These are phyloP conservation scores for Pichia rugopelliculosa DNA, from an alignment of 805 yeast species.

Conservation along the genomic window DNA sequence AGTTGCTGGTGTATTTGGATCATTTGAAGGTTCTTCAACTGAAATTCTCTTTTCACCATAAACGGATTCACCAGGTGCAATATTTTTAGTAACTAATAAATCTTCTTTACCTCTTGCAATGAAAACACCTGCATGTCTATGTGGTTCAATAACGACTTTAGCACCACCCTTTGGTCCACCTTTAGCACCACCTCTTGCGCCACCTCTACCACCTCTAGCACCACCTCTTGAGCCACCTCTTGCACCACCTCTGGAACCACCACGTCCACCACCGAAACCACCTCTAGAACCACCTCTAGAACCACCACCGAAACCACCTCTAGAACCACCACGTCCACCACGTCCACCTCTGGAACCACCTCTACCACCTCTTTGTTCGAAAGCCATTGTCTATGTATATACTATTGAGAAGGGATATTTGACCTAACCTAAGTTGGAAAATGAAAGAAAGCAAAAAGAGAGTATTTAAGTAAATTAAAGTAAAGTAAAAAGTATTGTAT, in stretches of 20 bases:
- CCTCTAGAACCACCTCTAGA: constrained; percentile 33
- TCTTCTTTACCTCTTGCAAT: constrained; percentile 99
- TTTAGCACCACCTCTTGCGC: constrained; percentile 54
- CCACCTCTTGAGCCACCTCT: constrained; percentile 49
- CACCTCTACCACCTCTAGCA: constrained; percentile 50
- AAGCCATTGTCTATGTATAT: constrained; percentile 47
- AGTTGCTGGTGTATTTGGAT: constrained; percentile 83
- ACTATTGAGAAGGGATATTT: not conserved
- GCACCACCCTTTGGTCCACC: constrained; percentile 91
- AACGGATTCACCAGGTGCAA: constrained; percentile 97
- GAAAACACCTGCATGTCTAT: constrained; percentile 97
- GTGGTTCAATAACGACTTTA: constrained; percentile 96
- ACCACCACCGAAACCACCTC: constrained; percentile 23
- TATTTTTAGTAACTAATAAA: constrained; percentile 91
- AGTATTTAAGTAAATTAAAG: not conserved
- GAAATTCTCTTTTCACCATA: constrained; percentile 97
- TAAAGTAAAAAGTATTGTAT: no score
- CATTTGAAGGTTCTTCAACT: constrained; percentile 86
- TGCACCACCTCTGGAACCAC: constrained; percentile 47
- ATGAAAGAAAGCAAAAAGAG: not conserved
- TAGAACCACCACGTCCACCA: constrained; percentile 18
- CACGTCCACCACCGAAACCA: constrained; percentile 22
- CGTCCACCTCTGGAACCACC: constrained; percentile 46
- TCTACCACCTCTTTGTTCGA: constrained; percentile 37
- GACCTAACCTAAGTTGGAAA: not conserved